phyloP scores from a whole-genome alignment of 768 basidiomycete species.

The Mycena alexandri region DNA sequence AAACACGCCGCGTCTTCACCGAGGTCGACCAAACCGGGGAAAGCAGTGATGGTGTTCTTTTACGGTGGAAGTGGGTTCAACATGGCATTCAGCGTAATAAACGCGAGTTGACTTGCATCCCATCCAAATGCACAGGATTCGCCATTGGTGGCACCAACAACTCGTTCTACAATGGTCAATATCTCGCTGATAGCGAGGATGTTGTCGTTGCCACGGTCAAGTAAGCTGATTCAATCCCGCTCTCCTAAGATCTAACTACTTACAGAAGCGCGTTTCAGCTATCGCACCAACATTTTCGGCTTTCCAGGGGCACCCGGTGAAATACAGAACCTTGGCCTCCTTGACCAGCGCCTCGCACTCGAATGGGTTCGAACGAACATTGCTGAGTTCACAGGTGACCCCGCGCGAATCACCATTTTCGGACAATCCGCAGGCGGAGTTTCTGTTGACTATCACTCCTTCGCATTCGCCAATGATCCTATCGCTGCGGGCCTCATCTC shows the following conservation, averaged over 20 bases:
- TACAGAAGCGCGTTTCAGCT: slow-evolving; percentile 11
- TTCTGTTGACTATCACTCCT: slow-evolving; percentile 27
- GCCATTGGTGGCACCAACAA: slow-evolving; percentile 24
- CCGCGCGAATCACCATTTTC: slow-evolving; percentile 20
- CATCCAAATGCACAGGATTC: slow-evolving; percentile 18
- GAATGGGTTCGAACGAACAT: slow-evolving; percentile 21
- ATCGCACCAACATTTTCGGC: slow-evolving; percentile 30
- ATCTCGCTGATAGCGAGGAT: slow-evolving; percentile 28
- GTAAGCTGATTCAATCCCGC: slow-evolving; percentile 5
- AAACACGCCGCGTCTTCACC: slow-evolving; percentile 6
- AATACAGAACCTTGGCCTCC: slow-evolving; percentile 23
- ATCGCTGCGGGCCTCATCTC: slow-evolving; percentile 25
- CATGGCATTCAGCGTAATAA: neutral
- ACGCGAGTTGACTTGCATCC: neutral
- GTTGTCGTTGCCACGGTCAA: slow-evolving; percentile 26
- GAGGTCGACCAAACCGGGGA: slow-evolving; percentile 5
- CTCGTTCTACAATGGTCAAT: slow-evolving; percentile 28
- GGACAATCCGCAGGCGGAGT: slow-evolving; percentile 25
- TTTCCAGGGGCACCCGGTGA: slow-evolving; percentile 21
- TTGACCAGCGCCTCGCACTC: slow-evolving; percentile 27
- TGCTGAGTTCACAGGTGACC: slow-evolving; percentile 19
- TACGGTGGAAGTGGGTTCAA: slow-evolving; percentile 25
- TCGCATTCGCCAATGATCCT: slow-evolving; percentile 27
- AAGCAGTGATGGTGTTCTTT: slow-evolving; percentile 30
- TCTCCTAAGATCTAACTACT: neutral